Evolutionary conservation across 305 asterid genomes (phyloP).

Genomic region (Fraxinus baroniana): DNA sequence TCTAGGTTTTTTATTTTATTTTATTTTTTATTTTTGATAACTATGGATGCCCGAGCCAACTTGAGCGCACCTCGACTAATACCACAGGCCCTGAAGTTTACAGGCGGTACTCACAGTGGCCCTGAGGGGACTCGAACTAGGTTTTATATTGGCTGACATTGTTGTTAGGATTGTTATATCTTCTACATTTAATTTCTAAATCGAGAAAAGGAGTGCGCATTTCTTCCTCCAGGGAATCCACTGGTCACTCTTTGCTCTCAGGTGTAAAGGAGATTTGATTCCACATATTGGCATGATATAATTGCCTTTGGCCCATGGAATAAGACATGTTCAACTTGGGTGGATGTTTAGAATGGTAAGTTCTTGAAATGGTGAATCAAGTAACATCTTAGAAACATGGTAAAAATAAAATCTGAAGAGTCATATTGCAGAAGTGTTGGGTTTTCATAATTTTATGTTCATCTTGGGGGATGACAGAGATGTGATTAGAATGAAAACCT

Average conservation of each 20-base stretch:
- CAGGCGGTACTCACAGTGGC: no score
- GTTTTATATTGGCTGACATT: neutral
- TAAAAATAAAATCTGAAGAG: neutral
- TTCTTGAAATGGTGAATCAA: neutral
- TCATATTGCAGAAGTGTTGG: neutral
- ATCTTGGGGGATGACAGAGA: neutral
- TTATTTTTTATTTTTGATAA: no score
- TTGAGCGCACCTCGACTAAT: no score
- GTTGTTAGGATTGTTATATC: neutral
- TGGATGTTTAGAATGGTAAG: neutral
- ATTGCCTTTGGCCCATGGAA: neutral
- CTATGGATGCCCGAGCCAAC: no score
- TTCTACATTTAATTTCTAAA: neutral
- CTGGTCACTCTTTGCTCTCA: neutral
- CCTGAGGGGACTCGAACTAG: no score
- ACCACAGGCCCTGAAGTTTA: no score
- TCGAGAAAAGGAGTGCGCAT: neutral
- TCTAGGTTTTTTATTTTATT: neutral
- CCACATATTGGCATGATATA: neutral
- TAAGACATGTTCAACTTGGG: neutral
- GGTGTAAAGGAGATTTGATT: neutral
- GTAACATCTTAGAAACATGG: neutral
- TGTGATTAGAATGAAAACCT: neutral
- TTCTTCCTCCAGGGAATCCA: neutral
- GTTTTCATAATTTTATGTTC: neutral